These are phyloP conservation scores for Pseudogymnoascus sp. DNA, from an alignment of 2,329 filamentous ascomycete genomes.

Conservation along the genomic window DNA sequence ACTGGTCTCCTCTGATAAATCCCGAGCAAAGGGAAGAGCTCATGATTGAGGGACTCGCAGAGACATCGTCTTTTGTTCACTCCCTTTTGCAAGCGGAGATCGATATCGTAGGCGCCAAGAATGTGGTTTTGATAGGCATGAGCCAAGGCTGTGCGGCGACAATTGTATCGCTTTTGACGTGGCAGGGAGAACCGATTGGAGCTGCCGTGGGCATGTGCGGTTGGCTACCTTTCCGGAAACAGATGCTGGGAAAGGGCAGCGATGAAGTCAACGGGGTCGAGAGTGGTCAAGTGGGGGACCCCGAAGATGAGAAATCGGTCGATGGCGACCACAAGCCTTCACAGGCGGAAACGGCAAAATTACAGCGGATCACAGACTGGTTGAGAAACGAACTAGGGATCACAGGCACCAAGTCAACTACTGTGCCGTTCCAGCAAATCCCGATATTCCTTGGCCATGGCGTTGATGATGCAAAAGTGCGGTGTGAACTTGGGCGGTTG, in stretches of 20 bases:
- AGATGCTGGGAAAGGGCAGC: slow-evolving; percentile 22
- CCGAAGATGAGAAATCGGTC: slow-evolving; percentile 12
- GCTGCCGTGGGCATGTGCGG: slow-evolving; percentile 39
- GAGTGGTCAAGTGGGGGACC: slow-evolving; percentile 14
- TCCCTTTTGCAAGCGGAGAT: slow-evolving; percentile 33
- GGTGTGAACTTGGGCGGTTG: slow-evolving; percentile 30
- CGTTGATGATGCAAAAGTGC: slow-evolving; percentile 36
- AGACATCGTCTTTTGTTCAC: slow-evolving; percentile 37
- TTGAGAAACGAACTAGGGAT: neutral
- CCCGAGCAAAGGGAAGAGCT: slow-evolving; percentile 30
- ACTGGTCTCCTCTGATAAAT: slow-evolving; percentile 20
- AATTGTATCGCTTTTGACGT: slow-evolving; percentile 37
- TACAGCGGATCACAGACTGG: neutral
- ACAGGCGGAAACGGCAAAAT: neutral
- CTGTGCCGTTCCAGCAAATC: slow-evolving; percentile 19
- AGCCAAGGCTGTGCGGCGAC: slow-evolving; percentile 48
- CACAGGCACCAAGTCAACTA: neutral
- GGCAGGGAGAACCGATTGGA: slow-evolving; percentile 35
- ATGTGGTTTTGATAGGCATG: slow-evolving; percentile 42
- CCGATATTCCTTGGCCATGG: slow-evolving; percentile 43
- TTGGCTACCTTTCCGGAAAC: slow-evolving; percentile 37
- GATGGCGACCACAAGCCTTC: neutral
- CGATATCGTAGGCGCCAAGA: slow-evolving; percentile 30
- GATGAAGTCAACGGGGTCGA: slow-evolving; percentile 11
- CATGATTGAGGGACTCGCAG: slow-evolving; percentile 35